Conservation (phyloP, 202 grass and related monocot genomes). For the Eragrostis tef region DNA sequence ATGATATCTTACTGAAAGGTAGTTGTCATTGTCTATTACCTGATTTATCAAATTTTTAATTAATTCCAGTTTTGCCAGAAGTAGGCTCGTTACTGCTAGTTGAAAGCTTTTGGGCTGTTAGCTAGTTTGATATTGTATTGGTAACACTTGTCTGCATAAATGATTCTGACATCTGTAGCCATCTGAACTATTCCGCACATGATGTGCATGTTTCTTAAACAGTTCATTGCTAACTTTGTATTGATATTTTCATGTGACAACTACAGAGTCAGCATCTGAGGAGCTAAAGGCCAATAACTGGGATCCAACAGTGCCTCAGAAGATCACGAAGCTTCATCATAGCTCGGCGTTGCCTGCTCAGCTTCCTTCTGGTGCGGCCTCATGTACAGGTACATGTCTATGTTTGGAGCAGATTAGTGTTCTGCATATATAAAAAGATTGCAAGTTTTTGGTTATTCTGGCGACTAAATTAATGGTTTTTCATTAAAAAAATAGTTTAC, state of each 20-base stretch:
- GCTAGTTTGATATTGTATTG: neutral
- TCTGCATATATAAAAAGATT: constrained; percentile 8
- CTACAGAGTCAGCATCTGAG: constrained; percentile 65
- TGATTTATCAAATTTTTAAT: constrained; percentile 13
- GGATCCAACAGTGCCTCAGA: constrained; percentile 51
- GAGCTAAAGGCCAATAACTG: constrained; percentile 50
- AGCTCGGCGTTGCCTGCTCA: constrained; percentile 58
- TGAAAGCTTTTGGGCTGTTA: neutral
- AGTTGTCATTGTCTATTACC: constrained; percentile 6
- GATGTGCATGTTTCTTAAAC: neutral
- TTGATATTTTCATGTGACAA: constrained; percentile 28
- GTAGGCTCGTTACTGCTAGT: neutral
- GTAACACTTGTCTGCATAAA: constrained; percentile 17
- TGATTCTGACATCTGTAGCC: neutral
- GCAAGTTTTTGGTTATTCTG: neutral
- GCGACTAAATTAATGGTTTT: neutral
- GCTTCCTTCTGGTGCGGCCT: constrained; percentile 80
- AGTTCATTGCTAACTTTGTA: constrained; percentile 19
- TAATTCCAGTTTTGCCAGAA: constrained; percentile 3
- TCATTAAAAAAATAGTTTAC: no score
- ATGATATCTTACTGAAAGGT: constrained; percentile 82
- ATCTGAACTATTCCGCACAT: neutral
- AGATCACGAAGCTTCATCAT: constrained; percentile 55
- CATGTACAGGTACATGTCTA: constrained; percentile 70
- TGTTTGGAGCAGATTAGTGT: constrained; percentile 20